These are phyloP conservation scores for Cladosporium velox DNA, from an alignment of 2,329 filamentous ascomycete species.

Conservation along the genomic window DNA sequence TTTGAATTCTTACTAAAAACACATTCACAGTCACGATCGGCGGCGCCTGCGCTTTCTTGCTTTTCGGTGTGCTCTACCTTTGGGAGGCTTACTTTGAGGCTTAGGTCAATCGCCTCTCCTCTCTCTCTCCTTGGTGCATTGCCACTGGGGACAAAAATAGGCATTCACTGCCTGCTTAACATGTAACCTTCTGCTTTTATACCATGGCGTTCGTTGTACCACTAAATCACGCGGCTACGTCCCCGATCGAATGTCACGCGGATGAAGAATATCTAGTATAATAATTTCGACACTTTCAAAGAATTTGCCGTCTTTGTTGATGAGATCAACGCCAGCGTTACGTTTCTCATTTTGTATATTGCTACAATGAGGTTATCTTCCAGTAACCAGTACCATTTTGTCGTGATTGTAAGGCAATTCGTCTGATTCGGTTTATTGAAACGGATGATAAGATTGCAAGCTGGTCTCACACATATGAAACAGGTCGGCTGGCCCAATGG, in stretches of 20 bases:
- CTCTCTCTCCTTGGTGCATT: neutral
- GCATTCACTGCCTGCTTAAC: neutral
- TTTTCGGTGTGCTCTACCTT: slow-evolving; percentile 90
- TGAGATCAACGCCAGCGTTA: too few relatives aligned
- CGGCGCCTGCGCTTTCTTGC: slow-evolving; percentile 83
- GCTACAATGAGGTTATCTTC: neutral
- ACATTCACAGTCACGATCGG: slow-evolving; percentile 75
- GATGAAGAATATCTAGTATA: slow-evolving; percentile 1
- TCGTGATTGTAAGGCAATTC: too few relatives aligned
- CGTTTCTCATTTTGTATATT: neutral
- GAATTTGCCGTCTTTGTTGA: neutral
- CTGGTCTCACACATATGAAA: neutral
- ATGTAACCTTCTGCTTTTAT: neutral
- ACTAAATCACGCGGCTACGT: slow-evolving; percentile 8
- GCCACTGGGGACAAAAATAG: neutral
- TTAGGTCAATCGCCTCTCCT: neutral
- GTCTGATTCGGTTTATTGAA: too few relatives aligned
- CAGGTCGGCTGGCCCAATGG: slow-evolving; percentile 53
- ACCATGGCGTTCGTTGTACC: neutral
- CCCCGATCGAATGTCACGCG: neutral
- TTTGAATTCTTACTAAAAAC: neutral
- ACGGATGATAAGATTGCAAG: too few relatives aligned
- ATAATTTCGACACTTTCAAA: neutral
- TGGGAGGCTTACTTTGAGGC: slow-evolving; percentile 55
- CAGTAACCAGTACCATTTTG: too few relatives aligned